A percentile compares a stretch with the other conserved stretches of the same genome.
phyloP scores from a whole-genome alignment of 208 protist species.

The Leishmania tarentolae region DNA sequence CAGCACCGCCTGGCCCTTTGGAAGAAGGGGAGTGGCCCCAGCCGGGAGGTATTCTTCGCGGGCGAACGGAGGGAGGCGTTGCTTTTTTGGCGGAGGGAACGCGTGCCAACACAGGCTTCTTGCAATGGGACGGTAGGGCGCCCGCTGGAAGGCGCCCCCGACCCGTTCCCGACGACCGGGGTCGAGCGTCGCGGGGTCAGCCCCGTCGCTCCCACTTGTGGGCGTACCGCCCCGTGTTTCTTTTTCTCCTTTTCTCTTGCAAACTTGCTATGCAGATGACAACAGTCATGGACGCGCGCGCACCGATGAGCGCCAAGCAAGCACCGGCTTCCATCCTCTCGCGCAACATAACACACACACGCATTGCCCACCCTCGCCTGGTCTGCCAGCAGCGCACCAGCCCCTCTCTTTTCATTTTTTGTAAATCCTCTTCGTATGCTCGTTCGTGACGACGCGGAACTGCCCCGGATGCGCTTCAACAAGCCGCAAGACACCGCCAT shows the following conservation, averaged over 20 bases:
- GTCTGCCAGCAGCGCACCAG: not conserved
- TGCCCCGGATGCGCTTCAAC: constrained; percentile 48
- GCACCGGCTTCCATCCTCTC: not conserved
- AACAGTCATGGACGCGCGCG: not conserved
- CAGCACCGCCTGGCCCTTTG: too few relatives aligned
- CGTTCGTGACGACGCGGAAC: constrained; percentile 60
- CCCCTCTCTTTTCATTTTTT: not conserved
- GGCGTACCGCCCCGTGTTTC: not conserved
- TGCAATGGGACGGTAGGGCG: too few relatives aligned
- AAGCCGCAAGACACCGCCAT: constrained; percentile 64
- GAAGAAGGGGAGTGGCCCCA: too few relatives aligned
- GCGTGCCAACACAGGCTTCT: not conserved
- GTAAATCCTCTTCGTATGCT: constrained; percentile 57
- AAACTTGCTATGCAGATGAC: not conserved
- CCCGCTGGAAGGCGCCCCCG: not conserved
- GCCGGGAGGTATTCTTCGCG: too few relatives aligned
- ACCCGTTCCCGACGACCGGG: not conserved
- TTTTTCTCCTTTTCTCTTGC: not conserved
- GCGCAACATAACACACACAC: too few relatives aligned
- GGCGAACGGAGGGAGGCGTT: rapidly evolving
- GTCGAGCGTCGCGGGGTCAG: not conserved
- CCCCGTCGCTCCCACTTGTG: not conserved
- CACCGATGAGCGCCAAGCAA: not conserved
- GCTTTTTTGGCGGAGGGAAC: too few relatives aligned
- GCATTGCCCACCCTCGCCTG: not conserved